Conservation (phyloP, 192 early-diverging fungal genomes). For the Coemansia sp. region DNA sequence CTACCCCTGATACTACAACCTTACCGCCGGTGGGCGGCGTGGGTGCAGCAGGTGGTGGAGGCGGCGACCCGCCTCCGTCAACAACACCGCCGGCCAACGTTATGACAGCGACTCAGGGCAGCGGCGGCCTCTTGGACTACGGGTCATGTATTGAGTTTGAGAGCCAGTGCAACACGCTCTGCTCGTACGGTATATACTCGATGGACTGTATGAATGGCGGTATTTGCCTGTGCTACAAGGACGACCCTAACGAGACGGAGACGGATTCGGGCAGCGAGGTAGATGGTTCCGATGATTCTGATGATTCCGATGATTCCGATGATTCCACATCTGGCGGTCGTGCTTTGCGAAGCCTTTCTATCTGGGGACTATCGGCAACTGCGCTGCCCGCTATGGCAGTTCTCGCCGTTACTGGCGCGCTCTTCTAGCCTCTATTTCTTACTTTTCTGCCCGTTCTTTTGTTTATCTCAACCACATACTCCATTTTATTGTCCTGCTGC, state of each 20-base stretch:
- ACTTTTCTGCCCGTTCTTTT: neutral
- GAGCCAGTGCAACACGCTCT: constrained; percentile 42
- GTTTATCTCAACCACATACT: neutral
- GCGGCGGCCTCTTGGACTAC: constrained; percentile 45
- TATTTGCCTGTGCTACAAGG: constrained; percentile 41
- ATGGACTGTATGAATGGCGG: constrained; percentile 49
- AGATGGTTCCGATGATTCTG: constrained; percentile 4
- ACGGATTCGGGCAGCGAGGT: constrained; percentile 3
- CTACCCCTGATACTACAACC: neutral
- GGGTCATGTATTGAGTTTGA: constrained; percentile 42
- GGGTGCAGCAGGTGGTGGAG: constrained; percentile 38
- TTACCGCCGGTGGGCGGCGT: neutral
- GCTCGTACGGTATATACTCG: constrained; percentile 38
- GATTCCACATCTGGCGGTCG: constrained; percentile 11
- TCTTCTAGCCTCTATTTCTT: constrained; percentile 16
- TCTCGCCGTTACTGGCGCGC: constrained; percentile 24
- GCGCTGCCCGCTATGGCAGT: constrained; percentile 14
- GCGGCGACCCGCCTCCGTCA: constrained; percentile 16
- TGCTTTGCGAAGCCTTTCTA: constrained; percentile 8
- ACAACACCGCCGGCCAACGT: constrained; percentile 27
- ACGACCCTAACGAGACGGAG: constrained; percentile 19
- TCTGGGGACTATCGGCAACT: constrained; percentile 23
- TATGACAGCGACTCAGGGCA: constrained; percentile 37
- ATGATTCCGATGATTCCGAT: constrained; percentile 9
- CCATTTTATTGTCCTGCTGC: no score